A percentile compares a stretch with the other conserved stretches of the same genome.
Conservation (phyloP, 768 basidiomycete genomes). For the Boletus rubescentipes region DNA sequence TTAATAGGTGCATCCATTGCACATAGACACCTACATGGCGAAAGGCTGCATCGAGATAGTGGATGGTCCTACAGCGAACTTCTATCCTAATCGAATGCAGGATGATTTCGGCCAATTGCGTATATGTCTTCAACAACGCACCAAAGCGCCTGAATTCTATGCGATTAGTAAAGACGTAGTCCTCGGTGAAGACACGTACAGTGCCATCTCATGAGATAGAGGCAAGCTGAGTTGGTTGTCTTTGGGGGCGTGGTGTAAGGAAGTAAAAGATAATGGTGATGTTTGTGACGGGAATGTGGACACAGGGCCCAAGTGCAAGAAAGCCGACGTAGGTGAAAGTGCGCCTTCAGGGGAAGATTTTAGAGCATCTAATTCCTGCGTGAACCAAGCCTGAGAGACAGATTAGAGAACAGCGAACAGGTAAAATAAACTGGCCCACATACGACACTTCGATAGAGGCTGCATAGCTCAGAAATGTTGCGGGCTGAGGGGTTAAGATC, state of each 20-base stretch:
- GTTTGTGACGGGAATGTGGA: slow-evolving; percentile 42
- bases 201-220: slow-evolving; percentile 82
- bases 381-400: slow-evolving; percentile 75
- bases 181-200: slow-evolving; percentile 52
- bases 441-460: slow-evolving; percentile 85
- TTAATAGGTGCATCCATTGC: slow-evolving; percentile 6
- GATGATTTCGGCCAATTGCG: slow-evolving; percentile 84
- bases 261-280: slow-evolving; percentile 48
- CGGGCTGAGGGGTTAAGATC: slow-evolving; percentile 72
- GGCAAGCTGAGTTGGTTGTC: slow-evolving; percentile 64
- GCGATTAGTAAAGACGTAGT: slow-evolving; percentile 1
- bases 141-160: slow-evolving; percentile 74
- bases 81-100: slow-evolving; percentile 87
- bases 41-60: slow-evolving; percentile 79
- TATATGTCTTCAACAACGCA: slow-evolving; percentile 86
- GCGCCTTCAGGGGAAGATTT: slow-evolving; percentile 55
- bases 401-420: slow-evolving; percentile 8
- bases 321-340: slow-evolving; percentile 49
- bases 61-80: slow-evolving; percentile 78
- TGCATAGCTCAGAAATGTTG: slow-evolving; percentile 72
- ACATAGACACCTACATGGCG: slow-evolving; percentile 52
- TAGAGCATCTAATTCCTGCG: slow-evolving; percentile 63
- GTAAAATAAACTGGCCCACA: slow-evolving; percentile 28
- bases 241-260: slow-evolving; percentile 35
- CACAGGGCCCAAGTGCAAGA: slow-evolving; percentile 46